Conservation (phyloP, 2,329 filamentous ascomycete genomes). For the Colletotrichum theobromicola region DNA sequence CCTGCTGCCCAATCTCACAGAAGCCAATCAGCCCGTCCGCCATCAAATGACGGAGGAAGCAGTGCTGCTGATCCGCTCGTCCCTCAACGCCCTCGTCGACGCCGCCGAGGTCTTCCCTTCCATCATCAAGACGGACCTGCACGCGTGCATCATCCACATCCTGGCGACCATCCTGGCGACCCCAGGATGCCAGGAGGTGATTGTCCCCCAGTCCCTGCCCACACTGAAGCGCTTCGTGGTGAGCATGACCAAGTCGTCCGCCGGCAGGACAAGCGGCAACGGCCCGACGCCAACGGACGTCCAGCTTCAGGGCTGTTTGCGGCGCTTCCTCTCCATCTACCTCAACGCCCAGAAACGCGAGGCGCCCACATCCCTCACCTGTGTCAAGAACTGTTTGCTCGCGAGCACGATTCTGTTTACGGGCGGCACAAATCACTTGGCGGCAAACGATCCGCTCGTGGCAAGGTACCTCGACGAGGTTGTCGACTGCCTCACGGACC, state of each 20-base stretch:
- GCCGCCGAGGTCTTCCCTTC: constrained; percentile 94
- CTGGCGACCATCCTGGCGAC: constrained; percentile 93
- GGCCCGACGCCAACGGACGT: constrained; percentile 58
- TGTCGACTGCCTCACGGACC: constrained; percentile 80
- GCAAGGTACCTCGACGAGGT: constrained; percentile 79
- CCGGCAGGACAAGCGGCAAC: constrained; percentile 32
- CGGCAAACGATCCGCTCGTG: constrained; percentile 77
- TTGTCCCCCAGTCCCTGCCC: constrained; percentile 88
- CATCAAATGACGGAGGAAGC: constrained; percentile 89
- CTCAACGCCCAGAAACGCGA: constrained; percentile 78
- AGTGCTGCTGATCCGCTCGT: constrained; percentile 77
- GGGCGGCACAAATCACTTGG: constrained; percentile 75
- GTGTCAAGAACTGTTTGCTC: constrained; percentile 91
- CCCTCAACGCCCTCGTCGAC: constrained; percentile 88
- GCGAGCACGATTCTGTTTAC: constrained; percentile 90
- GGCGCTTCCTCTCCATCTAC: constrained; percentile 82
- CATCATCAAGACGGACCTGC: constrained; percentile 94
- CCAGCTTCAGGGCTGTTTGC: constrained; percentile 82
- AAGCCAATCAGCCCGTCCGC: constrained; percentile 68
- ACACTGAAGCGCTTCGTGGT: constrained; percentile 91
- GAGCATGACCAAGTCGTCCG: constrained; percentile 63
- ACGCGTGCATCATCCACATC: constrained; percentile 96
- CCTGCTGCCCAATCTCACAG: constrained; percentile 81
- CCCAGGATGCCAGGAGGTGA: constrained; percentile 82
- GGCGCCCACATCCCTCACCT: constrained; percentile 75